Percentiles rank a stretch among this genome's conserved stretches.
Evolutionary conservation across 495 filamentous ascomycete genomes (phyloP).

Genomic region (Trypethelium eluteriae): DNA sequence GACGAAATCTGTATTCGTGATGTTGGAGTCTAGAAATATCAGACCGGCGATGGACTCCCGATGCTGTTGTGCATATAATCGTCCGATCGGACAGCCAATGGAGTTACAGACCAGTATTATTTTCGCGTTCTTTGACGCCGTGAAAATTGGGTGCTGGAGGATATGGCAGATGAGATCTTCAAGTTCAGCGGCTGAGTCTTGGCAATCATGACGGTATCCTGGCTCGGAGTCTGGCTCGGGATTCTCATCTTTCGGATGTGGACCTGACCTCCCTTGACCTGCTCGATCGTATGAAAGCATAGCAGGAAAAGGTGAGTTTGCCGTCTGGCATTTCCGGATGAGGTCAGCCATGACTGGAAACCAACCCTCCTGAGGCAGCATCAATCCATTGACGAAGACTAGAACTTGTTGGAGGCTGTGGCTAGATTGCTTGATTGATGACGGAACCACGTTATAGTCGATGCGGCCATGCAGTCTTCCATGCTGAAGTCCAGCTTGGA

Average conservation of each 20-base stretch:
- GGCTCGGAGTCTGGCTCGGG: constrained; percentile 36
- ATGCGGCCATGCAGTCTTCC: neutral
- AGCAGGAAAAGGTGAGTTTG: constrained; percentile 33
- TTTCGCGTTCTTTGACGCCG: constrained; percentile 11
- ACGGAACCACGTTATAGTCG: neutral
- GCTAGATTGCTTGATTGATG: neutral
- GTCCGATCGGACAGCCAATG: constrained; percentile 53
- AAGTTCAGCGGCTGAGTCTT: constrained; percentile 44
- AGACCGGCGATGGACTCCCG: constrained; percentile 42
- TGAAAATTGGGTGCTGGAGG: constrained; percentile 11
- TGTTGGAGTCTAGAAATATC: constrained; percentile 54
- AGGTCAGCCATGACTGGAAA: constrained; percentile 40
- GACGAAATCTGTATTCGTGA: constrained; percentile 54
- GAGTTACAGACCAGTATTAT: constrained; percentile 51
- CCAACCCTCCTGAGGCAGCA: constrained; percentile 47
- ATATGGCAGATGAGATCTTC: constrained; percentile 32
- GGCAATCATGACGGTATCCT: constrained; percentile 47
- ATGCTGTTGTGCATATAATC: constrained; percentile 47
- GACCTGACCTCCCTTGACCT: constrained; percentile 52
- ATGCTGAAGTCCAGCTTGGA: neutral
- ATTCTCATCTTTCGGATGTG: constrained; percentile 39
- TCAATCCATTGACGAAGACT: constrained; percentile 58
- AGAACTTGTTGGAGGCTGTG: constrained; percentile 32
- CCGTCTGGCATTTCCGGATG: constrained; percentile 25
- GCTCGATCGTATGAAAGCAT: constrained; percentile 59